Evolutionary conservation across 805 yeast genomes (phyloP).

Genomic region (Starmerella potacharoeniae): DNA sequence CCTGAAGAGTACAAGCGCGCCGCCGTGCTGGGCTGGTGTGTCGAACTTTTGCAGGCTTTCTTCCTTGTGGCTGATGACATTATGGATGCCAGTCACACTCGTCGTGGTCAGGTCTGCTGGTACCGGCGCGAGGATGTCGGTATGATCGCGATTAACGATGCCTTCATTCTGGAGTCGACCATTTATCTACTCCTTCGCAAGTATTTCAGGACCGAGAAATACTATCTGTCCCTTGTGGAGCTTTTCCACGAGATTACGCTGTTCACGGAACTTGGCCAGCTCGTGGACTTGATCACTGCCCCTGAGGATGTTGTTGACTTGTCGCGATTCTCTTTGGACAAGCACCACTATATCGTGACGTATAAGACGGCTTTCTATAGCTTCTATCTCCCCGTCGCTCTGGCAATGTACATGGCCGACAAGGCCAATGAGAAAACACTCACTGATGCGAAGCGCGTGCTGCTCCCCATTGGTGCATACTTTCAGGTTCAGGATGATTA

Average conservation of each 20-base stretch:
- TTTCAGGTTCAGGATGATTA: constrained; percentile 98
- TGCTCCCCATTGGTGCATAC: constrained; percentile 93
- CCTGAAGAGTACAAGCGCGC: constrained; percentile 68
- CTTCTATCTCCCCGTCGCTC: constrained; percentile 92
- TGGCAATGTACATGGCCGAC: constrained; percentile 92
- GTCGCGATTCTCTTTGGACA: constrained; percentile 69
- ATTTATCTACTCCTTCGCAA: constrained; percentile 81
- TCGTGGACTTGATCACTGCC: constrained; percentile 89
- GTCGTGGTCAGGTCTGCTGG: constrained; percentile 99
- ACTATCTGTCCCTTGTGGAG: constrained; percentile 83
- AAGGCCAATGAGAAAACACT: constrained; percentile 57
- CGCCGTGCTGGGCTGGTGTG: constrained; percentile 88
- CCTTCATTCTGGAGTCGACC: constrained; percentile 93
- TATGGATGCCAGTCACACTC: constrained; percentile 93
- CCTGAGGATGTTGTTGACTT: constrained; percentile 92
- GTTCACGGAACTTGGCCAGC: constrained; percentile 95
- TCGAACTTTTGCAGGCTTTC: constrained; percentile 90
- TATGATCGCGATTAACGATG: constrained; percentile 91
- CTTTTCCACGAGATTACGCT: constrained; percentile 94
- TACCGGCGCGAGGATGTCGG: constrained; percentile 67
- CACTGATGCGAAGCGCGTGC: constrained; percentile 74
- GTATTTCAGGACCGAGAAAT: constrained; percentile 69
- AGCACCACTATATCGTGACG: constrained; percentile 90
- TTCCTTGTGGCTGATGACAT: constrained; percentile 96
- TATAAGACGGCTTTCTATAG: constrained; percentile 97